Base-by-base conservation (phyloP, 208 protist species). In the Wallacemonas sp. region DNA sequence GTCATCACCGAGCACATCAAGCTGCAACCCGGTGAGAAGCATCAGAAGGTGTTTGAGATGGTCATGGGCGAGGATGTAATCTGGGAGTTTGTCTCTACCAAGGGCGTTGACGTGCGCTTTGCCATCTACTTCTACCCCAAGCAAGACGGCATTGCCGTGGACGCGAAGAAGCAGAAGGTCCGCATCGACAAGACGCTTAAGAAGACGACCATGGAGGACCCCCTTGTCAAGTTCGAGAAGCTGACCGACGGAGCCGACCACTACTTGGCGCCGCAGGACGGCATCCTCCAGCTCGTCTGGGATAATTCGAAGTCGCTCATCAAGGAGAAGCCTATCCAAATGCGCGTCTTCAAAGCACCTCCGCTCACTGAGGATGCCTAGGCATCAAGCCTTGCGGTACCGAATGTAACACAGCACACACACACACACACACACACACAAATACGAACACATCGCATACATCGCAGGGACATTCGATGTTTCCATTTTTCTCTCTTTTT, bases 221-320 rank as follows among this genome's bases (percentile, higher is more conserved):
- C 67, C 8, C 69, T 87, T 14, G 77, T 87, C 55, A 80, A 76
- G 64, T 49, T 68, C 44, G 66, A 78, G 59, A 86, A 82, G 54
- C 66, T 86, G 38, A 78, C 67, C 33, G 81, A 78, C 28, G 72
- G 72, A 5, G 31, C 65, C 1, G 72, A 78, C 38, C 57, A 63
- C 39, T 78, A 59, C 44, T 39, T 50, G 33, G 72, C 72, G 22
- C 41, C 65, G 8, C 32, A 73, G 42, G 67, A 72, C 39, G 72
- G 72, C 18, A 63, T 78, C 33, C 50, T 78, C 22, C 65, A 73
- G 52, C 59, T 78, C 2, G 31, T 73, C 28, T 78, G 72, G 72
- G 72, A 78, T 33, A 78, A 78, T 39, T 62, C 38, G 22, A 45
- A 38, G 14, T 67, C 74, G 3, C 54, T 49, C 46, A 69, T 65